Evolutionary conservation across 75 land plant genomes (phyloP).

Genomic region (Sequoia sempervirens): DNA sequence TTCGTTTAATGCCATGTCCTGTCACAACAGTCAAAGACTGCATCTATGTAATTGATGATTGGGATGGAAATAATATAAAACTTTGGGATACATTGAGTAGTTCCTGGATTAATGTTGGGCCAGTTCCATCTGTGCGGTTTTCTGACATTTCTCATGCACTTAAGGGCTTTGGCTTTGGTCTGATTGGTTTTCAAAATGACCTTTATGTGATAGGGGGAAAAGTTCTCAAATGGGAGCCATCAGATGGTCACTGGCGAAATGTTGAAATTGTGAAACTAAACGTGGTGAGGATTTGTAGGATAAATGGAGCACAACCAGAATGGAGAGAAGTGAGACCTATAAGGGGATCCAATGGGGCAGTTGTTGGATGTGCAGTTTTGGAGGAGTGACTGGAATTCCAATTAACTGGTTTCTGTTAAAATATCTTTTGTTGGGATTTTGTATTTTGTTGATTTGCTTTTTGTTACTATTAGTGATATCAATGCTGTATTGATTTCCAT

Average conservation of each 20-base stretch:
- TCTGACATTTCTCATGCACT: constrained; percentile 8
- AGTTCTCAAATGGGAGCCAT: constrained; percentile 20
- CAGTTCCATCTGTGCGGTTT: constrained; percentile 22
- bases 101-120: constrained; percentile 19
- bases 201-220: constrained; percentile 31
- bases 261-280: constrained; percentile 29
- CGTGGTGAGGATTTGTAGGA: constrained; percentile 20
- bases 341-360: constrained; percentile 18
- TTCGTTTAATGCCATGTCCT: constrained; percentile 19
- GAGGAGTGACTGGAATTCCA: constrained; percentile 18
- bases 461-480: background rate
- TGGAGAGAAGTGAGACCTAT: constrained; percentile 31
- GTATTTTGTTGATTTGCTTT: background rate
- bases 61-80: constrained; percentile 29
- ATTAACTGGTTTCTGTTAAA: background rate
- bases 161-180: constrained; percentile 29
- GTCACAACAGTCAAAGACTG: constrained; percentile 13
- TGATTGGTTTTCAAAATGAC: constrained; percentile 16
- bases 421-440: background rate
- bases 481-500: background rate
- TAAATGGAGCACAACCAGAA: background rate
- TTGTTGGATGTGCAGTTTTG: constrained; percentile 31
- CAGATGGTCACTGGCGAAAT: constrained; percentile 23
- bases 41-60: constrained; percentile 24
- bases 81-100: constrained; percentile 8